Base-by-base conservation (phyloP, 179 eudicot genomes). In the Patellifolia procumbens region DNA sequence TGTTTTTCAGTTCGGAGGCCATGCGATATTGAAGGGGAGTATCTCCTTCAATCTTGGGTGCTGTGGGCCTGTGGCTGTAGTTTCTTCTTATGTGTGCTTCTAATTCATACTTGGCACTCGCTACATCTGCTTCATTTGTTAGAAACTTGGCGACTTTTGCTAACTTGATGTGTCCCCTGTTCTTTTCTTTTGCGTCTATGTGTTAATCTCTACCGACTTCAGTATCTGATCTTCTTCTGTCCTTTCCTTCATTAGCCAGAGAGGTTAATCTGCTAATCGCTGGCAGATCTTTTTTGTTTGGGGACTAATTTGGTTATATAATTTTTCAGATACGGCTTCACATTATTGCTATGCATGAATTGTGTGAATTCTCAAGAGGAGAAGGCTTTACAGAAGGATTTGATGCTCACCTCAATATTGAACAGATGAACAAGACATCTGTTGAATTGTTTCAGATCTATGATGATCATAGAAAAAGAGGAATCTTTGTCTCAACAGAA, bases 371-470 rank as follows among this genome's bases (percentile, higher is more conserved):
- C 83, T 88, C 96, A 28, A 96, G 85, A 82, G 99, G 98, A 83
- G 98, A 93, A 77, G 99, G 98, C 63, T 96, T 96, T 83, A 88
- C 97, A 0, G 98, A 91, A 83, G 99, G 98, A 78, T 93, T 96
- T 84, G 99, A 96, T 82, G 98, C 99, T 17, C 99, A 96, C 79
- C 96, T 96, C 52, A 96, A 96, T 81, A 96, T 96, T 75, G 99
- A 96, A 80, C 99, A 96, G 89, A 96, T 96, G 99, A 96, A 96
- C 80, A 96, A 93, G 86, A 88, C 99, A 78, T 96, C 98, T 37
- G 99, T 96, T 68, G 99, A 93, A 77, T 82, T 93, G 68, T 96
- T 96, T 80, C 99, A 96, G 76, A 67, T 96, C 81, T 96, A 96
- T 77, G 99, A 96, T 74, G 99, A 96, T 77, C 98, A 96, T 83